Base-by-base conservation (phyloP, 768 basidiomycete species). In the Pleurotus giganteus region DNA sequence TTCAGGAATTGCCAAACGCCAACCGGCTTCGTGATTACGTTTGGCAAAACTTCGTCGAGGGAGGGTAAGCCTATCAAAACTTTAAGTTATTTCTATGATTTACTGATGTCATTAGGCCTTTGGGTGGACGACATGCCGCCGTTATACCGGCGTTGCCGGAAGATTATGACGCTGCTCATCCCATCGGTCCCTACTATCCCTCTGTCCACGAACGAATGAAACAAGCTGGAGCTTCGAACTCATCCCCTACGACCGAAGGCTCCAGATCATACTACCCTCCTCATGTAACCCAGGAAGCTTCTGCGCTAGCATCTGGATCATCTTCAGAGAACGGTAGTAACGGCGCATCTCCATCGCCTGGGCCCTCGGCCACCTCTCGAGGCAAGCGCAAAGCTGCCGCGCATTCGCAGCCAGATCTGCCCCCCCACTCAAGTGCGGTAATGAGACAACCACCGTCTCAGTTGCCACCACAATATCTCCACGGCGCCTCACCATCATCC, bases 11-110 rank as follows among this genome's bases (percentile, higher is more conserved):
- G 13, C 83, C 86, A 4, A 81, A 82, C 55, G 86, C 91, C 12
- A 81, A 86, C 66, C 73, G 81, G 42, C 67, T 92, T 54, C 77
- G 82, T 60, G 86, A 90, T 71, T 94, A 94, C 65, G 89, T 91
- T 26, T 91, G 89, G 89, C 90, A 93, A 66, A 81, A 84, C 57
- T 93, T 91, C 65, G 77, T 83, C 7, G 91, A 94, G 69, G 91
- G 91, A 73, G 90, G 89, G 86, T 89, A 70, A 78, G 88, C 82
- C 29, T 43, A 9, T 36, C 53, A 63, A 39, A 57, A 27, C 28
- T 12, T 50, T 43, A 65, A 47, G 41, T 28, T 12, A 11, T 49
- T 4, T 31, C 34, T 17, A 41, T 53, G 39, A 21, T 57, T n/a
- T 32, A 3, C 26, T 47, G 21, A 53, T 46, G 19, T 34, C 65